These are phyloP conservation scores for Wallemia mellicola DNA, from an alignment of 1,284 basidiomycete genomes.

Conservation along the genomic window DNA sequence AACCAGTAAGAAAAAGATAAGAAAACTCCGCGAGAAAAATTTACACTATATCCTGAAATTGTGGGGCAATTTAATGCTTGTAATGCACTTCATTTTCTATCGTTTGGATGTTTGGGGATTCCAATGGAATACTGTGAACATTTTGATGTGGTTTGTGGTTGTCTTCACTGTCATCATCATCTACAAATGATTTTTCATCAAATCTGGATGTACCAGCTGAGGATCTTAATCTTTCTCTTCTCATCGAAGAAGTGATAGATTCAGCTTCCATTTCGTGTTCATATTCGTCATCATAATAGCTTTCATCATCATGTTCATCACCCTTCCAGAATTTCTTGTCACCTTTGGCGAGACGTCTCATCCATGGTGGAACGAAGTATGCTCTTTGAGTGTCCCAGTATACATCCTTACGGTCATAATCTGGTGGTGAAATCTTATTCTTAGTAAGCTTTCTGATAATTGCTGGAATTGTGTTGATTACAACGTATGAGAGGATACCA, in stretches of 20 bases:
- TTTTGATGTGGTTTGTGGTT: neutral
- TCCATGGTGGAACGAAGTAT: neutral
- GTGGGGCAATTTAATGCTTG: neutral
- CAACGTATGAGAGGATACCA: constrained; percentile 35
- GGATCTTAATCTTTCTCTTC: neutral
- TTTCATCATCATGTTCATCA: neutral
- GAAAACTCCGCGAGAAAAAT: neutral
- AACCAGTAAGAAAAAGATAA: neutral
- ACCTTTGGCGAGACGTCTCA: neutral
- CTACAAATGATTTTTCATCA: neutral
- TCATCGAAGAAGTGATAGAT: neutral
- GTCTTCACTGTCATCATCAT: neutral
- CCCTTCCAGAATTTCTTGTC: constrained; percentile 2
- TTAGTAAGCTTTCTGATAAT: constrained; percentile 25
- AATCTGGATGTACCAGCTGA: neutral
- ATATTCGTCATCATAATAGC: neutral
- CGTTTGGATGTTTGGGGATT: neutral
- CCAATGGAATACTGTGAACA: neutral
- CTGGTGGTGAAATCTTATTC: constrained; percentile 36
- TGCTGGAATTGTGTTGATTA: constrained; percentile 41
- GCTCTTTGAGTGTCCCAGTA: constrained; percentile 1
- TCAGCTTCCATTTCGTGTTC: neutral
- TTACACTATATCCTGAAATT: too few species aligned
- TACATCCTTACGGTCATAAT: constrained; percentile 11
- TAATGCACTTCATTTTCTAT: neutral